phyloP scores from a whole-genome alignment of 352 stramenopile species.

The Bremia lactucae region DNA sequence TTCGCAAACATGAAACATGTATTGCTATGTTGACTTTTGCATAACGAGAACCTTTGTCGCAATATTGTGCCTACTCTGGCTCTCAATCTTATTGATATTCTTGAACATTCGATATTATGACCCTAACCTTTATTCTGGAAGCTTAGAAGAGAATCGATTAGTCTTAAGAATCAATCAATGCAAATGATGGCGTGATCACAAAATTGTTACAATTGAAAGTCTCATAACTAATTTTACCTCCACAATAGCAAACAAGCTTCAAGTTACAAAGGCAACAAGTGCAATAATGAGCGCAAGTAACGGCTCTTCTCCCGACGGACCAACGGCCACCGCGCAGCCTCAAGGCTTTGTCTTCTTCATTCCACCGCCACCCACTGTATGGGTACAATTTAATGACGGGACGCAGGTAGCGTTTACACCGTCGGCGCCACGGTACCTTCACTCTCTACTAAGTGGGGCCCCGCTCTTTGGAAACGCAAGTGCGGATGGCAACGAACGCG shows the following conservation, averaged over 20 bases:
- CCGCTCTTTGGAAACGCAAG: conserved; percentile 9
- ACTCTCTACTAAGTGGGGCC: conserved; percentile 25
- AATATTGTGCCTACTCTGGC: no score
- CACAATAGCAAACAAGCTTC: conserved; percentile 4
- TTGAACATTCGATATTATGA: conserved; percentile 15
- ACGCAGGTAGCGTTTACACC: conserved; percentile 38
- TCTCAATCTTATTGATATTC: conserved; percentile 5
- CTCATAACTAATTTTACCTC: conserved; percentile 20
- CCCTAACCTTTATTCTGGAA: conserved; percentile 14
- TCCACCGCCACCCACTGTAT: conserved; percentile 47
- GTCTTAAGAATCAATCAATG: background rate
- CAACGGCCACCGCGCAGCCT: conserved; percentile 11
- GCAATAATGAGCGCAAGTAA: conserved; percentile 17
- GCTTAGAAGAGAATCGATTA: conserved; percentile 15
- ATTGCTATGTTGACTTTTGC: no score
- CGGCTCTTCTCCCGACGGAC: conserved; percentile 10
- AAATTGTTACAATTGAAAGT: conserved; percentile 9
- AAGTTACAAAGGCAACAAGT: conserved; percentile 6
- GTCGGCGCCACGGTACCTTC: conserved; percentile 27
- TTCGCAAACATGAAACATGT: no score
- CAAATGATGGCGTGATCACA: conserved; percentile 14
- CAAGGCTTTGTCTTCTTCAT: conserved; percentile 37
- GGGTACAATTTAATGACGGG: conserved; percentile 48
- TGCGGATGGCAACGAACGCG: conserved; percentile 5
- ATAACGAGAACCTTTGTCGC: no score